Evolutionary conservation across 2,329 filamentous ascomycete species (phyloP), one percentile per base, ranked within the genome.

Genomic region (Aspergillus tamarii): DNA sequence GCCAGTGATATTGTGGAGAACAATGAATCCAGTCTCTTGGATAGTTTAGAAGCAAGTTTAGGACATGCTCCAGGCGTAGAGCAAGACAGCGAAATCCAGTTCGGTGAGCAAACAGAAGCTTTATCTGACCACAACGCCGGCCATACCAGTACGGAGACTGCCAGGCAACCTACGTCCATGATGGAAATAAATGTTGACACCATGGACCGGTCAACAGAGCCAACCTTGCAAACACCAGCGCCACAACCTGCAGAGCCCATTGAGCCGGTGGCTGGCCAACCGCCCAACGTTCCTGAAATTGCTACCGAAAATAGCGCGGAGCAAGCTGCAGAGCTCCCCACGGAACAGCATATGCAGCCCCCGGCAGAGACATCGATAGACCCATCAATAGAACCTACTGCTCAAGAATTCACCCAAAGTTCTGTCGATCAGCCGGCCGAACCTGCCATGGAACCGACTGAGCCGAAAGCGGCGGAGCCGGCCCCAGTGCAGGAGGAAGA

Each of bases 1-100:
- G 57, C 8, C 36, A 39, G 52, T 36, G 48, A 59, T 23, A 16
- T 46, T 23, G 36, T 50, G 59, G 55, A 70, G 21, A 53, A 67
- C 43, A 75, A 73, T 9, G 80, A 82, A 59, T 70, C 79, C 34
- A 82, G 84, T 72, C 68, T 84, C 36, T 70, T 84, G 32, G 82
- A 80, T 41, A 84, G 79, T 61, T 68, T 84, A 28, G 83, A 85
- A 66, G 77, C 77, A 28, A 82, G 82, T 60, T 66, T 83, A 46
- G 66, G 59, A 16, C 65, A 61, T 28, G 46, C 39, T 39, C 46
- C 53, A 12, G 14, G 32, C 14, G 48, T 12, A 28, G 63, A 60
- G 19, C 52, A 65, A 36, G 61, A 28, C 16, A 60, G 28, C 26
- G 61, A 52, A 23, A 5, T 28, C 12, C 43, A 57, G n/a, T 19